Conservation (phyloP, 306 rosid genomes). For the Castanea mollissima region DNA sequence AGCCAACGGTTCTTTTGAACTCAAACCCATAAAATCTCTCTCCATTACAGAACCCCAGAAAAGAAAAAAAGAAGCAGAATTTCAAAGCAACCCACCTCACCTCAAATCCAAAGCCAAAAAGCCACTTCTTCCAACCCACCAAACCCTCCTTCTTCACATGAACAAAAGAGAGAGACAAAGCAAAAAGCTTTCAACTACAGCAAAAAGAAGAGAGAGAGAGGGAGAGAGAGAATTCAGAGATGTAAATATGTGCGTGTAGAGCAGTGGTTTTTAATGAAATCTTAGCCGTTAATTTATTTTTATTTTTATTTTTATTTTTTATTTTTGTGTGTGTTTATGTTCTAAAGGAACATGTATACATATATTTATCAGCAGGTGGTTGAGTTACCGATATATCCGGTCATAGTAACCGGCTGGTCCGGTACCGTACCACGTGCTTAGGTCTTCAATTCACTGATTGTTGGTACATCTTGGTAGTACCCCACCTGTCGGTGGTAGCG, state of each 20-base stretch:
- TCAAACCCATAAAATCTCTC: slow-evolving; percentile 87
- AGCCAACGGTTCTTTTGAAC: slow-evolving; percentile 46
- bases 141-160: slow-evolving; percentile 14
- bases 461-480: no score
- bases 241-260: background rate
- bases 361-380: slow-evolving; percentile 16
- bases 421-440: slow-evolving; percentile 59
- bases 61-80: slow-evolving; percentile 3
- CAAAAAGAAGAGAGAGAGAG: slow-evolving; percentile 1
- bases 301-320: no score
- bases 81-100: slow-evolving; percentile 9
- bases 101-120: slow-evolving; percentile 10
- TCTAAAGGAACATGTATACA: background rate
- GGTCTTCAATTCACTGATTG: no score
- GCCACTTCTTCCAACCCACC: slow-evolving; percentile 2
- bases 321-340: background rate
- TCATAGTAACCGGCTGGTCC: slow-evolving; percentile 36
- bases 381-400: slow-evolving; percentile 41
- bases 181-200: slow-evolving; percentile 29
- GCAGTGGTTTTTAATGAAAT: slow-evolving; percentile 29
- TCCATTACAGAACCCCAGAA: slow-evolving; percentile 52
- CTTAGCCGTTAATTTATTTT: slow-evolving; percentile 33
- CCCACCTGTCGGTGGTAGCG: no score
- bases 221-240: background rate
- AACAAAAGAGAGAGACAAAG: slow-evolving; percentile 11